Evolutionary conservation across 192 early-diverging fungal species (phyloP).

Genomic region (Coemansia sp.): DNA sequence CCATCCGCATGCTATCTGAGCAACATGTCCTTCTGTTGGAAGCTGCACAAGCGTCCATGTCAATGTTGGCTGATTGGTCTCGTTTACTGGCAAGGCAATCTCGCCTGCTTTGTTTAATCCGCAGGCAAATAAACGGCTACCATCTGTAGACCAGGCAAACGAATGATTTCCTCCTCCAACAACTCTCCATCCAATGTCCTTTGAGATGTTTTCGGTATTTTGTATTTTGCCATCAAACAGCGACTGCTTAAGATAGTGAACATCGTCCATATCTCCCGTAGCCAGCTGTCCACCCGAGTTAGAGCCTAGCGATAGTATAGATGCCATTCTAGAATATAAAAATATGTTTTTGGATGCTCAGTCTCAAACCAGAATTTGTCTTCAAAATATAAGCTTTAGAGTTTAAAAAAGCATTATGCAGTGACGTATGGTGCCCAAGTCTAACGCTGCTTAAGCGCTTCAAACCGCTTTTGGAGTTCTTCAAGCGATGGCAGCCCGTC

Average conservation of each 20-base stretch:
- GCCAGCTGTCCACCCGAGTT: slow-evolving; percentile 52
- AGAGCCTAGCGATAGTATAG: slow-evolving; percentile 36
- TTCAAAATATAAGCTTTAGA: not conserved
- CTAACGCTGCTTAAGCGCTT: slow-evolving; percentile 2
- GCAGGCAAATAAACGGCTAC: slow-evolving; percentile 16
- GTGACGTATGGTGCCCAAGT: not conserved
- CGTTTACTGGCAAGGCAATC: slow-evolving; percentile 9
- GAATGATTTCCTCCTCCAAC: slow-evolving; percentile 50
- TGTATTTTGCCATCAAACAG: not conserved
- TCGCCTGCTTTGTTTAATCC: slow-evolving; percentile 43
- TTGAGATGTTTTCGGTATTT: not conserved
- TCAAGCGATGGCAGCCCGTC: slow-evolving; percentile 19
- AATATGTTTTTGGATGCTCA: no score
- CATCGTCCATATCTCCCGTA: slow-evolving; percentile 27
- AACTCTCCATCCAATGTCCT: slow-evolving; percentile 1
- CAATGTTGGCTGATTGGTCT: not conserved
- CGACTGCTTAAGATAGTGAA: slow-evolving; percentile 11
- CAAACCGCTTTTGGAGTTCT: not conserved
- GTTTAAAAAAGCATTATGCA: not conserved
- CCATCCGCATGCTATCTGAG: slow-evolving; percentile 46
- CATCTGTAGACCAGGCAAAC: slow-evolving; percentile 21
- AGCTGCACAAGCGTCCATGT: slow-evolving; percentile 18
- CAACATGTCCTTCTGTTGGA: slow-evolving; percentile 3
- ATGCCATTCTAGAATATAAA: slow-evolving; percentile 15
- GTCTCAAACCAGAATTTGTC: no score